Evolutionary conservation across 2,329 filamentous ascomycete species (phyloP).

Genomic region (Trichoderma harzianum): DNA sequence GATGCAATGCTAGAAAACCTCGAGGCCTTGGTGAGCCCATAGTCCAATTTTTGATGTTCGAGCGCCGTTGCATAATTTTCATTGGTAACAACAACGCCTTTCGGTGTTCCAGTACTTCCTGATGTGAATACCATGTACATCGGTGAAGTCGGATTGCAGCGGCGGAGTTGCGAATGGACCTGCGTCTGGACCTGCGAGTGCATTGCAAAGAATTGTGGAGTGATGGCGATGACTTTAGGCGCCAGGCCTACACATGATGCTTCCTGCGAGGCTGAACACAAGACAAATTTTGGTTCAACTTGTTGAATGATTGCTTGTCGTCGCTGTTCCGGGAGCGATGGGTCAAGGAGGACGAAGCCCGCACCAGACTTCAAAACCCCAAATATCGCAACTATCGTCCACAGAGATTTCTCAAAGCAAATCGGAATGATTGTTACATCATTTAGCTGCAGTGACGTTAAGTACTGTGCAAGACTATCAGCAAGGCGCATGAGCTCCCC

Average conservation of each 20-base stretch:
- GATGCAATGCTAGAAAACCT: constrained; percentile 24
- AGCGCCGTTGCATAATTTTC: constrained; percentile 14
- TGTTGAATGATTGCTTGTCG: not conserved
- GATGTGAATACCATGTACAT: constrained; percentile 24
- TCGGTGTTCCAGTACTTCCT: constrained; percentile 24
- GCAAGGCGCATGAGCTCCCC: not conserved
- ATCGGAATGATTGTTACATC: not conserved
- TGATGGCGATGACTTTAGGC: not conserved
- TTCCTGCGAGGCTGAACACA: not conserved
- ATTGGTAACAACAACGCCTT: constrained; percentile 20
- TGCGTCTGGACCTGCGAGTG: not conserved
- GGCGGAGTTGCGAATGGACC: not conserved
- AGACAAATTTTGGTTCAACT: not conserved
- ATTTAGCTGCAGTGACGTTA: not conserved
- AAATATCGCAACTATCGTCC: not conserved
- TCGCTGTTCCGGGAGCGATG: not conserved
- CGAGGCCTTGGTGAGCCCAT: constrained; percentile 15
- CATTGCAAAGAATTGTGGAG: not conserved
- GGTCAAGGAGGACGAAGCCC: not conserved
- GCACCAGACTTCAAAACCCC: not conserved
- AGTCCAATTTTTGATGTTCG: not conserved
- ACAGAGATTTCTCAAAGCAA: not conserved
- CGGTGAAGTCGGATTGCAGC: not conserved
- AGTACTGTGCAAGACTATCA: not conserved
- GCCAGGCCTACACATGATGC: not conserved